Evolutionary conservation across 192 early-diverging fungal genomes (phyloP).

Genomic region (Kickxella alabastrina): DNA sequence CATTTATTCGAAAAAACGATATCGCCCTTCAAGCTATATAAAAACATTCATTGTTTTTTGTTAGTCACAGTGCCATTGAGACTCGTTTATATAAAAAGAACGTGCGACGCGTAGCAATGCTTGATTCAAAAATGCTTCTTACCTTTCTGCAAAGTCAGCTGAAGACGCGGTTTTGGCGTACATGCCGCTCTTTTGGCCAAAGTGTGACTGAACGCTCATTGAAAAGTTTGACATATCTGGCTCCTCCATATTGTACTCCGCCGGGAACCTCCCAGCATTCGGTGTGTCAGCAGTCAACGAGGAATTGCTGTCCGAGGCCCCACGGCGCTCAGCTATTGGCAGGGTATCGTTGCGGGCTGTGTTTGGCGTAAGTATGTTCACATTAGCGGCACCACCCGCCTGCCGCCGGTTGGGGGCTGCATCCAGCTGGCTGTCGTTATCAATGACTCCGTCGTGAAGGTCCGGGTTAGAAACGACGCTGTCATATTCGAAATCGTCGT

Average conservation of each 20-base stretch:
- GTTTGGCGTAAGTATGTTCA: neutral
- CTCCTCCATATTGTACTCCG: neutral
- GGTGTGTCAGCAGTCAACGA: neutral
- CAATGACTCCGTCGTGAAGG: conserved; percentile 10
- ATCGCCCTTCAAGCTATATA: conserved; percentile 32
- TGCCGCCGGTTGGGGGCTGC: conserved; percentile 15
- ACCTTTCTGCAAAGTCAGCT: conserved; percentile 30
- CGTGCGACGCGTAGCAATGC: no score
- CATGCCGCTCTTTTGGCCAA: conserved; percentile 35
- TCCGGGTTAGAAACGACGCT: conserved; percentile 41
- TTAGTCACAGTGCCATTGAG: no score
- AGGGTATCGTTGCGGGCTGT: neutral
- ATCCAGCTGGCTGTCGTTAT: conserved; percentile 17
- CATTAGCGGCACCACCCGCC: no score
- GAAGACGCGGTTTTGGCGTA: conserved; percentile 14
- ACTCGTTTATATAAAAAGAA: no score
- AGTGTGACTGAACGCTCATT: conserved; percentile 29
- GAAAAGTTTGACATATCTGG: conserved; percentile 1
- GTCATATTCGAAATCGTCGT: conserved; percentile 33
- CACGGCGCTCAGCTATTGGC: neutral
- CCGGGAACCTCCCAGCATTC: neutral
- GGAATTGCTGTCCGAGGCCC: neutral
- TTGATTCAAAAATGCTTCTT: no score
- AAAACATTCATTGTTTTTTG: neutral
- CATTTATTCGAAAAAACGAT: conserved; percentile 31